phyloP scores from a whole-genome alignment of 129 eudicot species.

The Silybum marianum region DNA sequence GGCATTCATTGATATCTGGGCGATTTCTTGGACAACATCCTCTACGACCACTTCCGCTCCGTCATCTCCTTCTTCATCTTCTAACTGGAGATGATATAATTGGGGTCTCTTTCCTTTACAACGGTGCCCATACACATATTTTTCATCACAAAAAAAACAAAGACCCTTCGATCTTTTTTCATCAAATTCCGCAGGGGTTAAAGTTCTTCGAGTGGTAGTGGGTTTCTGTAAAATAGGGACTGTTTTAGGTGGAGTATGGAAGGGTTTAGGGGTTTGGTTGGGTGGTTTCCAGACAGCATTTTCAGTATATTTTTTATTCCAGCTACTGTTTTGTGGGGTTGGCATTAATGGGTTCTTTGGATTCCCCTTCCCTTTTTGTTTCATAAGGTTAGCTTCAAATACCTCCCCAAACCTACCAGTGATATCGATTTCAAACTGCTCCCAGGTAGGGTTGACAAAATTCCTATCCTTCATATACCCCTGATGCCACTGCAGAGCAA shows the following conservation, averaged over 20 bases:
- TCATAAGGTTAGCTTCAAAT: too few species aligned
- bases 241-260: background rate
- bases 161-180: constrained; percentile 19
- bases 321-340: background rate
- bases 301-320: background rate
- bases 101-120: constrained; percentile 15
- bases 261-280: constrained; percentile 1
- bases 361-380: background rate
- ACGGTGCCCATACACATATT: background rate
- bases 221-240: background rate
- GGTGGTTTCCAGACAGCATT: background rate
- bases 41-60: background rate
- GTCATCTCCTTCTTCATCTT: background rate
- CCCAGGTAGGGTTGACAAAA: too few species aligned
- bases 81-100: background rate
- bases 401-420: too few species aligned
- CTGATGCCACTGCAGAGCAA: too few species aligned
- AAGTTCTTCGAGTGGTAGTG: background rate
- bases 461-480: too few species aligned
- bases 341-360: background rate
- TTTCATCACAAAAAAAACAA: constrained; percentile 26
- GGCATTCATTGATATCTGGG: constrained; percentile 16
- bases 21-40: background rate
- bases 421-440: too few species aligned
- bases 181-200: background rate